Conservation (phyloP, 345 rosid genomes). For the Kandelia obovata region DNA sequence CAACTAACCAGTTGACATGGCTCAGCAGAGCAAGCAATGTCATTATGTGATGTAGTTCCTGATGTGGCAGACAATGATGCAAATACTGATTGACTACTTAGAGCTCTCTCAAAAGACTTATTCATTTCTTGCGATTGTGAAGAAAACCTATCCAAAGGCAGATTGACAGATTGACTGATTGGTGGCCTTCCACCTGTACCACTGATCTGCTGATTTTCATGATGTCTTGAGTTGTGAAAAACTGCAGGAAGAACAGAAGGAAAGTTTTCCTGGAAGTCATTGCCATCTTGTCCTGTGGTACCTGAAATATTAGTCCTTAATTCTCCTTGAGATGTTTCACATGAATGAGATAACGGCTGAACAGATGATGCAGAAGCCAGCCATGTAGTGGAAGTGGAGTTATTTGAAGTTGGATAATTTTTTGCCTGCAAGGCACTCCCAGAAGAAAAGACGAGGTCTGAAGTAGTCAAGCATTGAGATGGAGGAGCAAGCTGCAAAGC, state of each 20-base stretch:
- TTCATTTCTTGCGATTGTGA: slow-evolving; percentile 36
- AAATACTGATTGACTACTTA: slow-evolving; percentile 37
- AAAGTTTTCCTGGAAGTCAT: slow-evolving; percentile 26
- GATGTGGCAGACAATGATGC: slow-evolving; percentile 21
- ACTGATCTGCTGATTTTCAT: slow-evolving; percentile 37
- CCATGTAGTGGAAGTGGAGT: slow-evolving; percentile 36
- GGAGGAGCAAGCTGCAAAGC: slow-evolving; percentile 72
- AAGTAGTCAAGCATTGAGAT: slow-evolving; percentile 47
- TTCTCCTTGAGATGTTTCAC: slow-evolving; percentile 41
- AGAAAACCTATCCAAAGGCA: slow-evolving; percentile 36
- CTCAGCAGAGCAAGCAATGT: slow-evolving; percentile 34
- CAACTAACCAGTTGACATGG: slow-evolving; percentile 26
- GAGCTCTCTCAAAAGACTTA: slow-evolving; percentile 43
- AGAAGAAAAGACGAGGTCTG: slow-evolving; percentile 33
- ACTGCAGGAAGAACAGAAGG: slow-evolving; percentile 34
- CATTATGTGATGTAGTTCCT: slow-evolving; percentile 22
- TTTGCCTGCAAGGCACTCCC: slow-evolving; percentile 32
- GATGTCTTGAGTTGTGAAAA: slow-evolving; percentile 45
- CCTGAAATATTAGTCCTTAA: slow-evolving; percentile 30
- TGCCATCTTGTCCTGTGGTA: slow-evolving; percentile 33
- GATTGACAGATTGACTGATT: slow-evolving; percentile 27
- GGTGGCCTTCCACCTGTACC: slow-evolving; percentile 35
- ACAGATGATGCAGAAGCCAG: slow-evolving; percentile 43
- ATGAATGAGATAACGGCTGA: slow-evolving; percentile 37
- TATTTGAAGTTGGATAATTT: slow-evolving; percentile 28